These are phyloP conservation scores for Ceratobasidium sp. DNA, from an alignment of 1,284 basidiomycete genomes.

Conservation along the genomic window DNA sequence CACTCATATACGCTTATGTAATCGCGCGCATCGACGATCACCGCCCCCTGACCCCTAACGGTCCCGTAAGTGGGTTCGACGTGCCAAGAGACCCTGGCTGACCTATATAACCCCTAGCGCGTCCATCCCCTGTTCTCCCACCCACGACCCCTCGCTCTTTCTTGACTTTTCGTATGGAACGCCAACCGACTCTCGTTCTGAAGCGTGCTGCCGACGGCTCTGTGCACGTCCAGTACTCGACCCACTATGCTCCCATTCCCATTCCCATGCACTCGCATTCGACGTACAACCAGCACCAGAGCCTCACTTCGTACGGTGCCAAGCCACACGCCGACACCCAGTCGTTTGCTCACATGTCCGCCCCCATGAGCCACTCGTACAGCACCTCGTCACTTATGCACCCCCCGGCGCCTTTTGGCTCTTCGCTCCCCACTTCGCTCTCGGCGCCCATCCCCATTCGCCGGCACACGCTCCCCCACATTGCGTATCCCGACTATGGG, in stretches of 20 bases:
- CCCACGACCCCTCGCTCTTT: constrained; percentile 27
- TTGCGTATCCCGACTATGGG: constrained; percentile 39
- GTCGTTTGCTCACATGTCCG: not conserved
- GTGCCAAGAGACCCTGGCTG: not conserved
- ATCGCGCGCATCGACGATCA: constrained; percentile 35
- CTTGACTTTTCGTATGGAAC: constrained; percentile 29
- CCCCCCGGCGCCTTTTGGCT: constrained; percentile 19
- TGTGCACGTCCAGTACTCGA: constrained; percentile 33
- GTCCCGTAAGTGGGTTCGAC: constrained; percentile 16
- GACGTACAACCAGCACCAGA: constrained; percentile 24
- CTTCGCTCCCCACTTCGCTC: constrained; percentile 37
- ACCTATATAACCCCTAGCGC: constrained; percentile 44
- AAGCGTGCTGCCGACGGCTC: constrained; percentile 41
- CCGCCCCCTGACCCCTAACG: constrained; percentile 24
- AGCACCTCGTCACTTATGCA: constrained; percentile 31
- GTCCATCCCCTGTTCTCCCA: constrained; percentile 6
- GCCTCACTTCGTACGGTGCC: constrained; percentile 41
- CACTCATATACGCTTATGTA: constrained; percentile 9
- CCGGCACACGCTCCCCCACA: constrained; percentile 36
- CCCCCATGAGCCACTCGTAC: constrained; percentile 40
- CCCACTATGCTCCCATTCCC: constrained; percentile 32
- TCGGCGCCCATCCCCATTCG: constrained; percentile 40
- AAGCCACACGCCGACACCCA: constrained; percentile 25
- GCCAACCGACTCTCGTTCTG: constrained; percentile 18
- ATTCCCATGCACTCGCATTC: constrained; percentile 6